Evolutionary conservation across 805 yeast genomes (phyloP), one percentile per base, ranked within the genome.

Genomic region (Nakazawaea molendinolei): DNA sequence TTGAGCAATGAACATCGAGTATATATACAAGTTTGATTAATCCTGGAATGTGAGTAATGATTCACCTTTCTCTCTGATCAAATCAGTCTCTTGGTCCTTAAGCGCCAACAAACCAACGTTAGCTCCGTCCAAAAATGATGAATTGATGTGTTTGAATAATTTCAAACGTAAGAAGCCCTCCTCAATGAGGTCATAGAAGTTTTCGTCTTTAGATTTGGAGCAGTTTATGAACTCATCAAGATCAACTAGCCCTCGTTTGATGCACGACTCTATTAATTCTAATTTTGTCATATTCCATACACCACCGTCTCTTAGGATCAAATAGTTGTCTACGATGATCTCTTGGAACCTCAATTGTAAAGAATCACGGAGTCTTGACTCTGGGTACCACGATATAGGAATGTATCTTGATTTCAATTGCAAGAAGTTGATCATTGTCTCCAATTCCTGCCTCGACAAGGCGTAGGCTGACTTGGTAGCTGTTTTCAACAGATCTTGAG

Each of bases 181-280:
- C 30, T 52, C 51, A 5, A 51, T 1, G n/a, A 22, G 23, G 19
- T 44, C 50, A n/a, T 34, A 37, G 12, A 45, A 38, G n/a, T 34
- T 31, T 10, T 17, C 34, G 34, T 14, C n/a, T 8, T 17, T 25
- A 8, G 27, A 18, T 27, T 32, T 32, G 6, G 33, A 28, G 7
- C 23, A 21, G 2, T 27, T 15, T 12, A 36, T 34, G 3, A 36
- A 21, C 3, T 39, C 48, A 10, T 44, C 38, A 10, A 63, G 46
- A 40, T 64, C 61, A 12, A 76, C 60, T 29, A 80, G 53, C 19
- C 76, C 77, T 39, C 87, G 63, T 41, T 74, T 77, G 27, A 76
- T 45, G 43, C 82, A 70, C 5, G 75, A 69, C 30, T 63, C 53
- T 3, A 76, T 56, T 23, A 79, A 49, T 50, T 81, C 87, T 40